Percentiles rank a stretch among this genome's conserved stretches.
phyloP scores from a whole-genome alignment of 1,284 basidiomycete species.

The Laetiporus sulphureus region DNA sequence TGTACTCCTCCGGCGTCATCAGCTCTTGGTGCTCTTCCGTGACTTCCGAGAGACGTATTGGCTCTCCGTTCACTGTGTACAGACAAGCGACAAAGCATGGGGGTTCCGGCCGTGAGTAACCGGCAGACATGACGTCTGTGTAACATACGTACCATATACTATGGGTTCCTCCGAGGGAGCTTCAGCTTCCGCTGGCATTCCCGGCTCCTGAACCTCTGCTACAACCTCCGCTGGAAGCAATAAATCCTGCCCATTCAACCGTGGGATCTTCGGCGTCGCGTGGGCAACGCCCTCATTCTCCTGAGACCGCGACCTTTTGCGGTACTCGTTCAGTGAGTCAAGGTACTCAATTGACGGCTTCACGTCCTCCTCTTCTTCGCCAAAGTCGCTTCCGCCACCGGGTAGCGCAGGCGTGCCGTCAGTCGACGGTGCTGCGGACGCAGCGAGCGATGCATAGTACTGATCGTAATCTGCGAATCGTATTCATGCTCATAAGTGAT shows the following conservation, averaged over 20 bases:
- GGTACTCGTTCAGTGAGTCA: conserved; percentile 59
- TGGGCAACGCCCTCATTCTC: conserved; percentile 44
- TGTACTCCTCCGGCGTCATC: conserved; percentile 82
- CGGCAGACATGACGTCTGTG: neutral
- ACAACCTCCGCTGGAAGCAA: conserved; percentile 13
- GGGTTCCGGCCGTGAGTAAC: no score
- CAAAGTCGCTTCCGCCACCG: conserved; percentile 29
- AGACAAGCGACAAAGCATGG: no score
- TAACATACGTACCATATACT: conserved; percentile 48
- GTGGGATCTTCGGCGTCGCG: conserved; percentile 38
- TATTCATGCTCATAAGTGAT: conserved; percentile 1
- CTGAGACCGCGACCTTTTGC: conserved; percentile 62
- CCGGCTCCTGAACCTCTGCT: neutral
- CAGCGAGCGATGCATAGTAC: conserved; percentile 70
- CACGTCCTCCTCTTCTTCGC: conserved; percentile 60
- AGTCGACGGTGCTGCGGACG: conserved; percentile 49
- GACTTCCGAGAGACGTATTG: conserved; percentile 62
- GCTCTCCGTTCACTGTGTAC: conserved; percentile 61
- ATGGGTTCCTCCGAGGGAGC: conserved; percentile 44
- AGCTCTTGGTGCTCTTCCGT: conserved; percentile 78
- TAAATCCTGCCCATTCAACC: conserved; percentile 27
- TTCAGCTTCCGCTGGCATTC: neutral
- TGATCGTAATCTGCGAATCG: conserved; percentile 58
- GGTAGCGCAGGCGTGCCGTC: conserved; percentile 47
- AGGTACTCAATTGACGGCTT: conserved; percentile 60